Percentiles rank a stretch among this genome's conserved stretches.
These are phyloP conservation scores for Jatropha multifida DNA, from an alignment of 441 rosid genomes.

Conservation along the genomic window DNA sequence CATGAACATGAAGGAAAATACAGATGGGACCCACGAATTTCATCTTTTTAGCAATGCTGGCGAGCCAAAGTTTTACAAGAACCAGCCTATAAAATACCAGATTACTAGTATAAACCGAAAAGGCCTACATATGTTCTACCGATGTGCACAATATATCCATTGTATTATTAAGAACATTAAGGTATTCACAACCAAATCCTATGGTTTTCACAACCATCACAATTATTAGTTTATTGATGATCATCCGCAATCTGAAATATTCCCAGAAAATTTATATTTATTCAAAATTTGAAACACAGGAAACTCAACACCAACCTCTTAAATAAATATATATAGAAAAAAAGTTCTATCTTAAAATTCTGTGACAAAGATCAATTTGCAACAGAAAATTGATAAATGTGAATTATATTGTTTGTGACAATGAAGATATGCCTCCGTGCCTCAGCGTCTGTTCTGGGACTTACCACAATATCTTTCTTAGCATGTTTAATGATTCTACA, in stretches of 20 bases:
- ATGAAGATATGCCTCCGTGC: too few relatives aligned
- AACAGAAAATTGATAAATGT: too few relatives aligned
- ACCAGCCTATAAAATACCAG: not conserved
- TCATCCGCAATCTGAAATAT: not conserved
- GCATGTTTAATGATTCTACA: too few relatives aligned
- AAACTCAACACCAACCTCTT: too few relatives aligned
- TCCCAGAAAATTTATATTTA: not conserved
- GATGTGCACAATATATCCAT: too few relatives aligned
- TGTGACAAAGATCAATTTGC: too few relatives aligned
- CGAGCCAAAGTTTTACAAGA: not conserved
- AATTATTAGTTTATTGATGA: not conserved
- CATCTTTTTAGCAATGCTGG: not conserved
- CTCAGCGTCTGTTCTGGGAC: too few relatives aligned
- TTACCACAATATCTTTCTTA: too few relatives aligned
- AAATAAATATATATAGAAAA: too few relatives aligned
- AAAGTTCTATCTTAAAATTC: too few relatives aligned
- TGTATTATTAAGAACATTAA: not conserved
- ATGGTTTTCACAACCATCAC: not conserved
- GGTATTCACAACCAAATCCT: not conserved
- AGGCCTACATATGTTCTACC: not conserved
- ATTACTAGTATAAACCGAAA: not conserved
- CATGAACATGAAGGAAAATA: not conserved
- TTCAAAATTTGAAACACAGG: too few relatives aligned
- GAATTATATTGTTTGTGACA: too few relatives aligned
- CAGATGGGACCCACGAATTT: not conserved